A percentile compares a stretch with the other conserved stretches of the same genome.
Conservation (phyloP, 1,139 yeast genomes). For the Magnusiomyces paraingens region DNA sequence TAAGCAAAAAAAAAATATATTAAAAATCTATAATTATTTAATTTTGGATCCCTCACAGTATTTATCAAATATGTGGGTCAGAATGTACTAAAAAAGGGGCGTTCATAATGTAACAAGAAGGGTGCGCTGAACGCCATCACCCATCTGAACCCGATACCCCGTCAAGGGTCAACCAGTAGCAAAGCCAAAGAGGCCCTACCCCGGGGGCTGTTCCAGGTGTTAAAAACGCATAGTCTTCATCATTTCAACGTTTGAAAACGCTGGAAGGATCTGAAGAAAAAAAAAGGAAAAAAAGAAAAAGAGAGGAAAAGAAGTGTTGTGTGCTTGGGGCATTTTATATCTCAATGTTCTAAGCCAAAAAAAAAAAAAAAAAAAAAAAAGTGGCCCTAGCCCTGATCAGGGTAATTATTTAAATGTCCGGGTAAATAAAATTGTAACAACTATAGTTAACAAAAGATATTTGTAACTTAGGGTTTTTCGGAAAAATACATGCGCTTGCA, state of each 20-base stretch:
- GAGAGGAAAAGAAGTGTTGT: conserved; percentile 3
- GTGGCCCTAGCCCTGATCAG: neutral
- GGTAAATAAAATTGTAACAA: neutral
- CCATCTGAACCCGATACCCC: conserved; percentile 36
- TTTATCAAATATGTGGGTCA: conserved; percentile 20
- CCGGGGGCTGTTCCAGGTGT: conserved; percentile 25
- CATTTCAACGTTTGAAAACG: conserved; percentile 32
- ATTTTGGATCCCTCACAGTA: neutral
- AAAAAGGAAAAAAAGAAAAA: conserved; percentile 17
- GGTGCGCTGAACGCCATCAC: conserved; percentile 35
- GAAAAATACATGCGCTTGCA: too few relatives aligned
- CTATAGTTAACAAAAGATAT: neutral
- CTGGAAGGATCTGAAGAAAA: conserved; percentile 30
- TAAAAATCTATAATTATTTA: neutral
- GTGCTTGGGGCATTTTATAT: too few relatives aligned
- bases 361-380: neutral
- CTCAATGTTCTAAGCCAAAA: too few relatives aligned
- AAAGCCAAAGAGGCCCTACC: conserved; percentile 11
- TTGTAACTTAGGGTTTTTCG: too few relatives aligned
- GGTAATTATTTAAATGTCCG: neutral
- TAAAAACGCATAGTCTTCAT: conserved; percentile 32
- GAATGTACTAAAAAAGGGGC: conserved; percentile 26
- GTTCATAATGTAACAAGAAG: conserved; percentile 35
- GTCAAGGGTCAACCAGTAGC: conserved; percentile 31
- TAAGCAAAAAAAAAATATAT: neutral